Base-by-base conservation (phyloP, 768 basidiomycete species). In the Antrodiella citrinella region DNA sequence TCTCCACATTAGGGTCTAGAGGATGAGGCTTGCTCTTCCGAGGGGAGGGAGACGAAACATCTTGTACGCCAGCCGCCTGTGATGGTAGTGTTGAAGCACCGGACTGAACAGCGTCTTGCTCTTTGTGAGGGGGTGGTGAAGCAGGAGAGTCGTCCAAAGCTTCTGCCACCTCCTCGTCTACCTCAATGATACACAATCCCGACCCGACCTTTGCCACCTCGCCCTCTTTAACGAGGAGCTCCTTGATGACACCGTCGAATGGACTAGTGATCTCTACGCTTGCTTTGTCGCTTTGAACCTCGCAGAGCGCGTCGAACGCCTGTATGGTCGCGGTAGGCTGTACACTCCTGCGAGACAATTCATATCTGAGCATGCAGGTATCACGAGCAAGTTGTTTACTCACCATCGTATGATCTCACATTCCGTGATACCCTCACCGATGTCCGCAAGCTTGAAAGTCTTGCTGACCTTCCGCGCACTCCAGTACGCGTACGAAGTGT, bases 251-350 rank as follows among this genome's bases (percentile, higher is more conserved):
- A 4, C 91, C 91, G 39, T 91, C 84, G 59, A 76, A 91, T 1
- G 91, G 91, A 50, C 84, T 85, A 2, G 91, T 93, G 49, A 94
- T 91, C 65, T 93, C 91, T 21, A 93, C 90, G 65, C 81, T 86
- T 1, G 89, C 90, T 65, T 92, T 92, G 76, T 92, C 90, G 54
- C 83, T 86, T 68, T 91, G 89, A 2, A 92, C 89, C 54, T 92
- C 90, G 60, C 87, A 90, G 3, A 91, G 69, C 15, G 74, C 65
- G 44, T 87, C 86, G 58, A 93, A 93, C 11, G 77, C 72, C 49
- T 77, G 70, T 0, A 93, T 67, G 0, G 60, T 57, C 13, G 72
- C 65, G 11, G 65, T 59, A 1, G 79, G 75, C 56, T 79, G 72
- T 45, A 90, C 76, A 48, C 67, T 80, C 90, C 89, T 91, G 48